Percentiles rank a stretch among this genome's conserved stretches.
These are phyloP conservation scores for Aphanomyces astaci DNA, from an alignment of 352 stramenopile species.

Conservation along the genomic window DNA sequence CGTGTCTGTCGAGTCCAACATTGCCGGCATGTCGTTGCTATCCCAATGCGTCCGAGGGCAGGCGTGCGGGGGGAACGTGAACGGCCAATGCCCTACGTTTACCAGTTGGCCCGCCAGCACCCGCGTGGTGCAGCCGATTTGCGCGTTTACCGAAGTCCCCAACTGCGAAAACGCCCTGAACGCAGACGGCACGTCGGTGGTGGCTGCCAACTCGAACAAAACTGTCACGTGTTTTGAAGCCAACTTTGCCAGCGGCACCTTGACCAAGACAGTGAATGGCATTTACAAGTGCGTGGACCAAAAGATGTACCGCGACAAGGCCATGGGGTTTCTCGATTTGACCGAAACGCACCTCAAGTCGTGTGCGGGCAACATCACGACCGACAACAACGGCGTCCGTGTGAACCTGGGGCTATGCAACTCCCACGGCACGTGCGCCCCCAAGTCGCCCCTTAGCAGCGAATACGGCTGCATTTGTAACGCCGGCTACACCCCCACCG, in stretches of 20 bases:
- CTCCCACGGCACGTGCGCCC: conserved; percentile 57
- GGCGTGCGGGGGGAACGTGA: conserved; percentile 53
- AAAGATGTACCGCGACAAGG: conserved; percentile 36
- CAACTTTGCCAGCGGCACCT: conserved; percentile 6
- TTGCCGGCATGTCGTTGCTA: conserved; percentile 43
- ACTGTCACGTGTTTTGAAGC: conserved; percentile 18
- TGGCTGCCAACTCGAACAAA: neutral
- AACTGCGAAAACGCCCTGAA: conserved; percentile 45
- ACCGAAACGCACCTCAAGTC: conserved; percentile 30
- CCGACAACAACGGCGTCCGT: conserved; percentile 9
- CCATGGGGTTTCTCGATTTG: conserved; percentile 38
- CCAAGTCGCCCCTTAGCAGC: conserved; percentile 33
- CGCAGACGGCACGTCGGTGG: conserved; percentile 30
- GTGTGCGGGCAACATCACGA: conserved; percentile 30
- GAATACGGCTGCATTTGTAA: conserved; percentile 66
- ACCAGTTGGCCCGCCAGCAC: conserved; percentile 54
- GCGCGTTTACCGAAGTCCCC: conserved; percentile 63
- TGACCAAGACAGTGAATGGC: neutral
- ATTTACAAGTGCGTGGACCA: conserved; percentile 52
- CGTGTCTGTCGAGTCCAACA: conserved; percentile 62
- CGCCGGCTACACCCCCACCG: conserved; percentile 53
- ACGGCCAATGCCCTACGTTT: conserved; percentile 61
- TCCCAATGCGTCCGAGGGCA: conserved; percentile 64
- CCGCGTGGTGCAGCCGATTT: conserved; percentile 69
- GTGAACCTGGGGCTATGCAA: conserved; percentile 36